Evolutionary conservation across 768 basidiomycete species (phyloP), one percentile per base, ranked within the genome.

Genomic region (Panaeolus cyanescens): DNA sequence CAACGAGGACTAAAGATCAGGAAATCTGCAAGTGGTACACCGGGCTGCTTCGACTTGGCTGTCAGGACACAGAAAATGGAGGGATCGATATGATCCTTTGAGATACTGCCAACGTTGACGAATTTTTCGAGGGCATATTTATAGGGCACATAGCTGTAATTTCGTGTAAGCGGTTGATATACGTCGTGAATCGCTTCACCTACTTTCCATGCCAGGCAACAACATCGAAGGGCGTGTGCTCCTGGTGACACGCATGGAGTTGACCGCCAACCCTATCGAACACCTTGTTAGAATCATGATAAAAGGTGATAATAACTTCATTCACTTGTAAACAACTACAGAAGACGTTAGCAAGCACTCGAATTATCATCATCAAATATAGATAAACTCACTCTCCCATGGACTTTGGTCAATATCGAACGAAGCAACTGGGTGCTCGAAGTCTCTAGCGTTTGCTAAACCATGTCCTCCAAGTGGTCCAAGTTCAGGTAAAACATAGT

Each of bases 141-240:
- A 76, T 83, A 88, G 0, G 86, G 86, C 6, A 87, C 83, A 67
- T 88, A 88, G 72, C 85, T 86, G 56, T 22, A 60, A 50, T 54
- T 45, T 34, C 25, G 40, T 12, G 37, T 37, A 10, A 54, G 40
- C 31, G 8, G 5, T 19, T 15, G 40, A 20, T 15, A 22, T 19
- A 54, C 13, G n/a, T n/a, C n/a, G n/a, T 8, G 10, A 28, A 50
- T n/a, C 15, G 19, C 28, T 33, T 32, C 3, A 74, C 83, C 56
- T 69, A 86, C 85, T 86, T 88, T 71, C 86, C 86, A 55, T 85
- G 82, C 87, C 86, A 89, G 1, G 87, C 87, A 28, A 89, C 88
- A 37, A 89, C 87, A 67, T 90, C 88, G 70, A 89, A 90, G 0
- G 88, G 88, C 1, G 88, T 87, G 70, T 88, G 85, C 42, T 85